phyloP scores from a whole-genome alignment of 495 filamentous ascomycete species.

The Aspergillus olivimuriae region DNA sequence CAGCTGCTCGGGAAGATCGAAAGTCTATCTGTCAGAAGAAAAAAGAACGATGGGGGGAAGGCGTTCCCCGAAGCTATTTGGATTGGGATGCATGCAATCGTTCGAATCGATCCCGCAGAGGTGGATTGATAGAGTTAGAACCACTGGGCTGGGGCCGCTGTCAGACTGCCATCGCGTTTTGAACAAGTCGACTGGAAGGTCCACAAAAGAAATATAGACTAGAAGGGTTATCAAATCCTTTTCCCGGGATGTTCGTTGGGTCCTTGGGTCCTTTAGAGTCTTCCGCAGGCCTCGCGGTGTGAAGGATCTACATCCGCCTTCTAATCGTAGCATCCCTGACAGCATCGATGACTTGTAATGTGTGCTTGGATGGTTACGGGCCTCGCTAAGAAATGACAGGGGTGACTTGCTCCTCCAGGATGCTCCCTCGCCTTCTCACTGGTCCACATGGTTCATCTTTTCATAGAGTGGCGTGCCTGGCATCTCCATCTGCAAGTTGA shows the following conservation, averaged over 20 bases:
- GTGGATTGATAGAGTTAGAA: not conserved
- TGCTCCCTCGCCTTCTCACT: not conserved
- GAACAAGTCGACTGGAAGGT: not conserved
- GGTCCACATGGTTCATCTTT: not conserved
- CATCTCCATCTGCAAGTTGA: not conserved
- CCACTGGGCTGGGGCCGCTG: not conserved
- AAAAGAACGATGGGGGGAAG: constrained; percentile 7
- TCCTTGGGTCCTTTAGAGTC: too few relatives aligned
- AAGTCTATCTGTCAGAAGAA: constrained; percentile 12
- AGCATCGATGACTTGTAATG: not conserved
- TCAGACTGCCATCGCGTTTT: not conserved
- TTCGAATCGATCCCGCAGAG: too few relatives aligned
- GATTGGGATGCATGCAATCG: constrained; percentile 14
- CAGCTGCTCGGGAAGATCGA: constrained; percentile 6
- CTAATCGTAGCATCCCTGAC: not conserved
- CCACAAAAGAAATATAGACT: not conserved
- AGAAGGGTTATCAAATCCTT: not conserved
- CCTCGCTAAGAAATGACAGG: not conserved
- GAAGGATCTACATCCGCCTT: too few relatives aligned
- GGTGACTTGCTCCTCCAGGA: not conserved
- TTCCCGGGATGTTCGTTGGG: not conserved
- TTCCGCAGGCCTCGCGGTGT: too few relatives aligned
- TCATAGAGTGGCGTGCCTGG: not conserved
- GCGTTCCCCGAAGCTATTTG: constrained; percentile 7
- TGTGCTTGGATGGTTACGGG: too few relatives aligned